A percentile compares a stretch with the other conserved stretches of the same genome.
Conservation (phyloP, 2,329 filamentous ascomycete species). For the Fusarium proliferatum region DNA sequence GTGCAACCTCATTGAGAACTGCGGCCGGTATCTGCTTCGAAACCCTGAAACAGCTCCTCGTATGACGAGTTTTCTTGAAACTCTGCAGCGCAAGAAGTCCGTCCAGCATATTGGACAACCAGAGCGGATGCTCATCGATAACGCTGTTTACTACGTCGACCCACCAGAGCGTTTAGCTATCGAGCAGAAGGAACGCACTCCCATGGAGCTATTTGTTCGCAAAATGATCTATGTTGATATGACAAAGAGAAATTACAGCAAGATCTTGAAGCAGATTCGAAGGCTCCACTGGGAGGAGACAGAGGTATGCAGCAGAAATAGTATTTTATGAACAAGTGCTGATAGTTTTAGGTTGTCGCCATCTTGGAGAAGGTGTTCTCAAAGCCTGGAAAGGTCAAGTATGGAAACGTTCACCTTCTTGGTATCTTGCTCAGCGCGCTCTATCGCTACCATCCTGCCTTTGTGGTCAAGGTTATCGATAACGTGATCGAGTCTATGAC, state of each 20-base stretch:
- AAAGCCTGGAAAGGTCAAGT: conserved; percentile 97
- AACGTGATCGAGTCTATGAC: conserved; percentile 89
- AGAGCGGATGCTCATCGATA: conserved; percentile 98
- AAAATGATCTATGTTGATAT: conserved; percentile 94
- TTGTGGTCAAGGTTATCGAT: conserved; percentile 92
- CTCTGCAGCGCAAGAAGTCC: conserved; percentile 92
- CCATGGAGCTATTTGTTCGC: conserved; percentile 90
- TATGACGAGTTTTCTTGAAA: conserved; percentile 95
- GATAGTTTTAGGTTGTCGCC: conserved; percentile 67
- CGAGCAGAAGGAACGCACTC: conserved; percentile 94
- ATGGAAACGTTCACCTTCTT: conserved; percentile 93
- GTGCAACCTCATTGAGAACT: conserved; percentile 94
- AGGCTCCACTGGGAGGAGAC: conserved; percentile 97
- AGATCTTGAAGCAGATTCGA: conserved; percentile 91
- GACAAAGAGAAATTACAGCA: conserved; percentile 93
- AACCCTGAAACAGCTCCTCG: conserved; percentile 93
- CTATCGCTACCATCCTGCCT: conserved; percentile 91
- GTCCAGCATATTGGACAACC: conserved; percentile 95
- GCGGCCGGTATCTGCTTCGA: conserved; percentile 90
- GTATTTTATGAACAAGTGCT: background rate
- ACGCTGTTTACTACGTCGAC: conserved; percentile 97
- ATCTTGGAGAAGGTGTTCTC: conserved; percentile 92
- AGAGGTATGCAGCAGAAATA: conserved; percentile 65
- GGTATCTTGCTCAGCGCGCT: conserved; percentile 89
- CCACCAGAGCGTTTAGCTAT: conserved; percentile 94